Evolutionary conservation across 352 stramenopile genomes (phyloP), one percentile per base, ranked within the genome.

Genomic region (Globisporangium barbulae): DNA sequence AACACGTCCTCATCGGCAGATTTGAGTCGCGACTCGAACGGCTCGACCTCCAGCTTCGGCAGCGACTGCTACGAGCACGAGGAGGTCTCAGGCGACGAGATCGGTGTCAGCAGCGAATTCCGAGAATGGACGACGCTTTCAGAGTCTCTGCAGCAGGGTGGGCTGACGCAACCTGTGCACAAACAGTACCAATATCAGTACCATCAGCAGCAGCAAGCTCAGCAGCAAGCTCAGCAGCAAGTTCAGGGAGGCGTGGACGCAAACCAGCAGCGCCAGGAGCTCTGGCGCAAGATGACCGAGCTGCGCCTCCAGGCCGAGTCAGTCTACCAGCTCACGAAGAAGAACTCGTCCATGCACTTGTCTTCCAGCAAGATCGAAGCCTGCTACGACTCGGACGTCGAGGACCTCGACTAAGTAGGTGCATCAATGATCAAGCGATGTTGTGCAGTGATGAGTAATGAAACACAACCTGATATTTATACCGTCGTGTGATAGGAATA

Each of bases 291-390:
- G 61, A 88, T 88, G 79, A 71, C 71, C 33, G 69, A 83, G 59
- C 62, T 88, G n/a, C 74, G 81, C 30, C 71, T 78, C 42, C 75
- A 73, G n/a, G 78, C 79, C 0, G 79, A 88, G 61, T 79, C 75
- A 2, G 78, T 79, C n/a, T 88, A 86, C 56, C 73, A 83, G 61
- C 69, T 85, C 47, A 82, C 79, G 21, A 81, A 78, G 52, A 73
- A 80, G 53, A 81, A 73, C 35, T 74, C 67, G 72, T 73, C 63
- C 71, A 70, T 49, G 67, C 63, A 39, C 67, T 64, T 25, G 72
- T 63, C 37, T 37, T 47, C 13, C 49, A 62, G n/a, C 53, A 67
- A 22, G 59, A 72, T 47, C 53, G 71, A 42, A 53, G 64, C 15
- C 49, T 66, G 30, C 45, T 47, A 39, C 58, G 53, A 44, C 30